Conservation (phyloP, 176 grass and related monocot species). For the Lolium rigidum region DNA sequence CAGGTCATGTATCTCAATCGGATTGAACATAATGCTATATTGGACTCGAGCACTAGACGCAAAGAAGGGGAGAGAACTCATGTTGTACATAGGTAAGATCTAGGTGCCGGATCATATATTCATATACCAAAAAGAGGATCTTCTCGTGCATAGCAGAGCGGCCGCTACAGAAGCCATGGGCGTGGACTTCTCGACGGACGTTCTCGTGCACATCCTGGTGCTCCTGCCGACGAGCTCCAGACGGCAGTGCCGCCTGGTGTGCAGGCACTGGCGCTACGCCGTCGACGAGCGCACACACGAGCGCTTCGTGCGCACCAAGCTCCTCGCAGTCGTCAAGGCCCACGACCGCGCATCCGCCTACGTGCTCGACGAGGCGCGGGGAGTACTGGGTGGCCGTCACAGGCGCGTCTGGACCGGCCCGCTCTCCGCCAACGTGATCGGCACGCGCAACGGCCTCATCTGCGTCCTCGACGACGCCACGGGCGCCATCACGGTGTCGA, state of each 20-base stretch:
- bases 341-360: not conserved
- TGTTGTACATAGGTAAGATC: not conserved
- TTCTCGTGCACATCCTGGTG: not conserved
- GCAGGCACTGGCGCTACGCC: not conserved
- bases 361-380: not conserved
- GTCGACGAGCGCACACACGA: not conserved
- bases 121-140: no score
- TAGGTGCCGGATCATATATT: not conserved
- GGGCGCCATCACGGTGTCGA: not conserved
- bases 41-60: not conserved
- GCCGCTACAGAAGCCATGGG: not conserved
- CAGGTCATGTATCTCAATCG: not conserved
- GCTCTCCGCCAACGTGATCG: not conserved
- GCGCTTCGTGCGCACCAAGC: not conserved
- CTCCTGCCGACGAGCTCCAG: not conserved
- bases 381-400: not conserved
- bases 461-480: not conserved
- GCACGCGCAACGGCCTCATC: not conserved
- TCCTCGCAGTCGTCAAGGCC: not conserved
- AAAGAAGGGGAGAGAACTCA: not conserved
- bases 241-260: not conserved
- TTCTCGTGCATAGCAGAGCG: not conserved
- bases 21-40: not conserved
- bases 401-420: not conserved
- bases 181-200: not conserved